Base-by-base conservation (phyloP, 139 green algal species). In the Chlorokybus atmophyticus region DNA sequence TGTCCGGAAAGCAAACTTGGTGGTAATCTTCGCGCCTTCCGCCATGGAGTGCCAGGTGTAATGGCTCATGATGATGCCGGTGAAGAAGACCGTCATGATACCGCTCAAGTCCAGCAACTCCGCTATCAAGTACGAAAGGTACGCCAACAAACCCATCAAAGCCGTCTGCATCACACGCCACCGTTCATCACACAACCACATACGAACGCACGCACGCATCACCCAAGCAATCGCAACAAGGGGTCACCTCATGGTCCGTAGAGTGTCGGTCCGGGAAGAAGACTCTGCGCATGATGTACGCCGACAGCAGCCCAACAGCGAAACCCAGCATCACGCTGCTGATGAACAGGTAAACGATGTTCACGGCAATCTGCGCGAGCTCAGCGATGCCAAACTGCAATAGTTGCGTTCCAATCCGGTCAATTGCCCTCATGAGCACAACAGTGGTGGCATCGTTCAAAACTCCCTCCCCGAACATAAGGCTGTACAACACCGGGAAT, bases 391-490 rank as follows among this genome's bases (percentile, higher is more conserved):
- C 14, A 14, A 44, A 14, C 10, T 38, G 24, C 19, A 55, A 7
- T 4, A 5, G 10, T 40, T 14, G 10, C 21, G 10, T 29, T 42
- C 21, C 29, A 31, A 40, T 10, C 10, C 6, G 31, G 17, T 23
- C 23, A 2, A 95, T 73, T 4, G 83, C 73, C 4, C 75, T 66
- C 42, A 95, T 79, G 57, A 95, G 75, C 40, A 93, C 87, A 4
- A 94, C 74, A 7, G 72, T 73, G 27, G 82, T 84, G 30, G 86
- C 87, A 49, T 95, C 87, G 55, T 95, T 95, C 29, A 95, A 80
- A 27, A 95, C 83, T 0, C 85, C 87, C 59, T 94, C 86, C 0
- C 86, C 85, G 71, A 94, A 94, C 25, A 95, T 82, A 21, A 95
- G 65, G 14, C 59, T 74, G 78, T 88, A 91, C 17, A 95, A 79